A percentile compares a stretch with the other conserved stretches of the same genome.
Evolutionary conservation across 2,329 filamentous ascomycete species (phyloP).

Genomic region (Zelopaecilomyces penicillatus): DNA sequence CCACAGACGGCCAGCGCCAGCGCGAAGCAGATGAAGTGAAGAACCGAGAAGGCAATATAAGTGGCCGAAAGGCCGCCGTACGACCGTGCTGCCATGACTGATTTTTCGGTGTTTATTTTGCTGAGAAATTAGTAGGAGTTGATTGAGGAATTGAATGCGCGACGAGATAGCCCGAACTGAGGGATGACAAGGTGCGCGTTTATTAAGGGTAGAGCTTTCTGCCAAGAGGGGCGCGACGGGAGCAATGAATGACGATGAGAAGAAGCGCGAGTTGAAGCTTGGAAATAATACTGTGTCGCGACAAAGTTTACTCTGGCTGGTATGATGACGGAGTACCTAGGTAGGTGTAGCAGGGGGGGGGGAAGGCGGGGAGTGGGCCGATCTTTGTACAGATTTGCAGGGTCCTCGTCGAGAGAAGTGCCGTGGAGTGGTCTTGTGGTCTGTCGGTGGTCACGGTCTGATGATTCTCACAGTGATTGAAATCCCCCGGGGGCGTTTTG

Average conservation of each 20-base stretch:
- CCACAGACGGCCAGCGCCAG: slow-evolving; percentile 70
- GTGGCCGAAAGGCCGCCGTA: slow-evolving; percentile 39
- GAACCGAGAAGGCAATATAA: slow-evolving; percentile 47
- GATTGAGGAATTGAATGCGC: not conserved
- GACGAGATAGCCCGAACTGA: too few species aligned
- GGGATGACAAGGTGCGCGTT: too few species aligned
- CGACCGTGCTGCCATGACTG: not conserved
- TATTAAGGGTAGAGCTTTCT: too few species aligned
- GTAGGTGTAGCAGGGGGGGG: not conserved
- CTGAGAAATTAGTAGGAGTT: not conserved
- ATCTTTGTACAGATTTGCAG: not conserved
- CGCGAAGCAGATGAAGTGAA: slow-evolving; percentile 71
- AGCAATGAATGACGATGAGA: too few species aligned
- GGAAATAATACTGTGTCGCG: too few species aligned
- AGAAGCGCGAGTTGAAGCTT: too few species aligned
- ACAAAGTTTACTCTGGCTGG: too few species aligned
- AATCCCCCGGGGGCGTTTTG: not conserved
- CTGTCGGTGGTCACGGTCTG: not conserved
- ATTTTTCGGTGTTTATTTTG: not conserved
- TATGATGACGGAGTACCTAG: too few species aligned
- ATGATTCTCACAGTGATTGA: not conserved
- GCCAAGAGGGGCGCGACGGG: too few species aligned
- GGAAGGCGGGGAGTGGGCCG: not conserved
- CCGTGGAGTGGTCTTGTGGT: not conserved
- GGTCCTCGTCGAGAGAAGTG: not conserved